Evolutionary conservation across 768 basidiomycete genomes (phyloP).

Genomic region (Heimioporus sp.): DNA sequence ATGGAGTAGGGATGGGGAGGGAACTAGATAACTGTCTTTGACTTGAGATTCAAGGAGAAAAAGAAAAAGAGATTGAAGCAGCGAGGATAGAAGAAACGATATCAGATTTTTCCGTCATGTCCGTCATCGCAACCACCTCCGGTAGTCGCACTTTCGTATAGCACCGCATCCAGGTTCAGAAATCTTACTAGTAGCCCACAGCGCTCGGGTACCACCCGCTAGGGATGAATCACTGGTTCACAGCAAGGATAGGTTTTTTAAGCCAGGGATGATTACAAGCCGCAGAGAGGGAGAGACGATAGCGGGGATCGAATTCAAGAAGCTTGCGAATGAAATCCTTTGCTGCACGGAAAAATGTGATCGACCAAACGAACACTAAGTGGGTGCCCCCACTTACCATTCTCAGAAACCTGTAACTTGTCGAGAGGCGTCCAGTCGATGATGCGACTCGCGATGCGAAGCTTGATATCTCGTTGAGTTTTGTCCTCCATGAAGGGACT

Average conservation of each 20-base stretch:
- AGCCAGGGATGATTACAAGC: constrained; percentile 84
- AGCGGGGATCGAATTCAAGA: constrained; percentile 58
- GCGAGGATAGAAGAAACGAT: no score
- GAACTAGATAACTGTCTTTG: no score
- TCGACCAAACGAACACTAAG: neutral
- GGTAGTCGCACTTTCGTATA: no score
- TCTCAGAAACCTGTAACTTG: constrained; percentile 37
- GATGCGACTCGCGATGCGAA: constrained; percentile 53
- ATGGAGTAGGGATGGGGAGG: no score
- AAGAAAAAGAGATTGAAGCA: no score
- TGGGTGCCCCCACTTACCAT: constrained; percentile 39
- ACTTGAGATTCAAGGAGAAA: no score
- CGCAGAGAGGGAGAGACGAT: constrained; percentile 68
- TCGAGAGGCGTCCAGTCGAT: constrained; percentile 62
- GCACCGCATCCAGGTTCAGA: no score
- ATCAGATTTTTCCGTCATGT: no score
- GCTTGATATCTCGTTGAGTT: constrained; percentile 52
- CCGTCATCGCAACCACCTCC: no score
- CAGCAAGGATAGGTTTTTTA: neutral
- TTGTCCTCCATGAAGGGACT: constrained; percentile 82
- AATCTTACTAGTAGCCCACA: no score
- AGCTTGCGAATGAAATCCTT: constrained; percentile 65
- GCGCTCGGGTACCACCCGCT: no score
- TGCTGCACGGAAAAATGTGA: constrained; percentile 44
- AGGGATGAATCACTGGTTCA: no score